Conservation (phyloP, 2,329 filamentous ascomycete species). For the Monosporascus sp. region DNA sequence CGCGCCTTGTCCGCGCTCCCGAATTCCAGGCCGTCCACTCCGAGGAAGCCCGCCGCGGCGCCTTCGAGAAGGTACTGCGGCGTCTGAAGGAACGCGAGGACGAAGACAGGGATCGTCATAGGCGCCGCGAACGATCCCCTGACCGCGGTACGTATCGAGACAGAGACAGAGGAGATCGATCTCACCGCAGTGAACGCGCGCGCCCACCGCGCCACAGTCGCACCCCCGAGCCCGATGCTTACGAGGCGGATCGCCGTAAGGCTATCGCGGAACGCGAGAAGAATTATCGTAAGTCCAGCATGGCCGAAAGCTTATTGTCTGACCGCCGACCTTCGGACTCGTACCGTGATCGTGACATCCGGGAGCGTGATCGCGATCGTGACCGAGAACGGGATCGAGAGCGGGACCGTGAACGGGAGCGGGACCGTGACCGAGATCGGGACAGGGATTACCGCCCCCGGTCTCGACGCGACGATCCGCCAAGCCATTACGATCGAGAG, state of each 20-base stretch:
- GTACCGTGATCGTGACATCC: constrained; percentile 37
- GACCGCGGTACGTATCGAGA: constrained; percentile 52
- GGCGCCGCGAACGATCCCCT: constrained; percentile 52
- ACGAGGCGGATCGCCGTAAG: constrained; percentile 91
- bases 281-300: constrained; percentile 77
- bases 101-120: constrained; percentile 64
- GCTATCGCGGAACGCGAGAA: constrained; percentile 91
- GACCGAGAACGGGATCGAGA: constrained; percentile 35
- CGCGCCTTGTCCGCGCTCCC: constrained; percentile 71
- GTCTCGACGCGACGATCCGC: constrained; percentile 54
- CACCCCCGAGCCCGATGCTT: constrained; percentile 86
- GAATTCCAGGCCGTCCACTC: constrained; percentile 80
- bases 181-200: constrained; percentile 50
- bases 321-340: constrained; percentile 45
- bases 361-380: constrained; percentile 31
- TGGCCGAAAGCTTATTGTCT: constrained; percentile 58
- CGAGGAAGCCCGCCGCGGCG: constrained; percentile 75
- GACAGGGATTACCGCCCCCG: constrained; percentile 40
- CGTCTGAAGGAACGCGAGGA: constrained; percentile 90
- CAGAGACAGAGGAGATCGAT: constrained; percentile 54
- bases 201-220: constrained; percentile 64
- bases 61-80: constrained; percentile 88
- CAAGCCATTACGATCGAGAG: constrained; percentile 75
- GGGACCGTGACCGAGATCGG: constrained; percentile 31
- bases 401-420: constrained; percentile 36